Base-by-base conservation (phyloP, 768 basidiomycete species). In the Chalciporus chontae region DNA sequence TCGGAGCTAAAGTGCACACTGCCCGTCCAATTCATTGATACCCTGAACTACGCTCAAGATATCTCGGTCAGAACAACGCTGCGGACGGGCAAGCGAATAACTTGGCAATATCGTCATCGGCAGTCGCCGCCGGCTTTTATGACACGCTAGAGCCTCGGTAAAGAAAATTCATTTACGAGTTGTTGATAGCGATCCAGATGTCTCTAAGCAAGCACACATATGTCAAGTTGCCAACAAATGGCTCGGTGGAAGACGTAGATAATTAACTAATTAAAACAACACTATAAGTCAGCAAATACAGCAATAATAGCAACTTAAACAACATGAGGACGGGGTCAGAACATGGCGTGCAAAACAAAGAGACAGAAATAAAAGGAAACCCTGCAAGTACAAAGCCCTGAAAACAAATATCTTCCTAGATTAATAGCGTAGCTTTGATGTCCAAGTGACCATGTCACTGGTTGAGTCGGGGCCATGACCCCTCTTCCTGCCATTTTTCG, bases 401-500 rank as follows among this genome's bases (percentile, higher is more conserved):
- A 44, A 57, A 51, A 52, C 43, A 31, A 53, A 50, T 47, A 46
- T 47, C 45, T 47, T 44, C 34, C 14, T 60, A 54, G 45, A 60
- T 60, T 40, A 49, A 45, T 34, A 36, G 15, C 34, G 34, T 36
- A 36, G 34, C 14, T 36, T n/a, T 32, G n/a, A 38, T 14, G 19
- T 21, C 19, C 19, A 42, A 13, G 3, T 36, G 31, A n/a, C 17
- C 34, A 32, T 21, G 9, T 64, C 40, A 55, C 10, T 51, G 45
- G 3, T 59, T 56, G 43, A 69, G 32, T 43, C 52, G 54, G 11
- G 68, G 67, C 67, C 67, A 68, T 0, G 68, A 51, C 36, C 83
- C 81, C 58, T 93, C 90, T 13, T 68, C 81, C 63, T 86, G 89
- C 83, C 86, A 91, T 64, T 86, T 85, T 59, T 86, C 84, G 29